These are phyloP conservation scores for Exophiala oligosperma DNA, from an alignment of 2,329 filamentous ascomycete genomes.

Conservation along the genomic window DNA sequence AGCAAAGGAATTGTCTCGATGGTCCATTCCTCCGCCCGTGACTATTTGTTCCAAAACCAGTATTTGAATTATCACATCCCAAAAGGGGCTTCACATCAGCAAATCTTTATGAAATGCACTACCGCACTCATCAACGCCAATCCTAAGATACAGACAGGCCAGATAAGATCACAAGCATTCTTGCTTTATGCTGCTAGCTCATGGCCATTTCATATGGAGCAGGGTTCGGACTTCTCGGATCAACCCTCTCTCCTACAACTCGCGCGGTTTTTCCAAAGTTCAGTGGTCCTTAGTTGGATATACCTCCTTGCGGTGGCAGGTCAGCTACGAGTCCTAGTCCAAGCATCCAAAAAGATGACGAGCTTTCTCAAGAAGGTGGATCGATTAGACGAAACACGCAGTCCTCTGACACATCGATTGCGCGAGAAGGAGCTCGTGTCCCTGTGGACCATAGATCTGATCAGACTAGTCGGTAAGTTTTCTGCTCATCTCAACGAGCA, in stretches of 20 bases:
- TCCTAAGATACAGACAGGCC: background rate
- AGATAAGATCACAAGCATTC: background rate
- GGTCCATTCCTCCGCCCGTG: conserved; percentile 32
- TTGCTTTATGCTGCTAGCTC: conserved; percentile 21
- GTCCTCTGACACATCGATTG: conserved; percentile 18
- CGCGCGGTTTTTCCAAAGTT: conserved; percentile 10
- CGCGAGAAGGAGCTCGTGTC: conserved; percentile 31
- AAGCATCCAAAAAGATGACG: conserved; percentile 30
- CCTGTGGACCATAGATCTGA: conserved; percentile 37
- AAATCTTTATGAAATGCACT: conserved; percentile 32
- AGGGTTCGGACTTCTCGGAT: background rate
- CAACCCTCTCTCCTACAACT: conserved; percentile 11
- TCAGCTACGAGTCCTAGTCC: conserved; percentile 32
- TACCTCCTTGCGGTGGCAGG: conserved; percentile 28
- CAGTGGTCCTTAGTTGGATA: conserved; percentile 37
- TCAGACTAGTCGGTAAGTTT: conserved; percentile 40
- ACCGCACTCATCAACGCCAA: background rate
- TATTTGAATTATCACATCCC: conserved; percentile 4
- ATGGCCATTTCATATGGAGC: conserved; percentile 20
- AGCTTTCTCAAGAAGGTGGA: conserved; percentile 7
- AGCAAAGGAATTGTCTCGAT: conserved; percentile 21
- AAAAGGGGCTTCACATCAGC: conserved; percentile 18
- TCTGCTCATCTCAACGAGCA: conserved; percentile 28
- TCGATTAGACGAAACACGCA: conserved; percentile 23
- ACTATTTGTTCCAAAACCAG: conserved; percentile 24